Base-by-base conservation (phyloP, 2,329 filamentous ascomycete genomes). In the Trichoderma sp. region DNA sequence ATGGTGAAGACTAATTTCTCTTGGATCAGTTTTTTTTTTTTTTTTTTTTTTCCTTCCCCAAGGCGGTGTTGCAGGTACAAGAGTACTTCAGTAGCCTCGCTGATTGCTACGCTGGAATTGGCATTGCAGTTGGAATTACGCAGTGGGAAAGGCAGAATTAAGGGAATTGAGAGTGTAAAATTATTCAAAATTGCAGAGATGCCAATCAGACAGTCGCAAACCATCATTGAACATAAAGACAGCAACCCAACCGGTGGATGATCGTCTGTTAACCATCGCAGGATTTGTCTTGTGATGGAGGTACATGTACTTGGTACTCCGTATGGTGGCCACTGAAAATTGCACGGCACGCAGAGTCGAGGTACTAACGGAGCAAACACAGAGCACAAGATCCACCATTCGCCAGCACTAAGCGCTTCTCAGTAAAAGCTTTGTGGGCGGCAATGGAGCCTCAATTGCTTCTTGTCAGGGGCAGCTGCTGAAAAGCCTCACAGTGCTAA, bases 41-140 rank as follows among this genome's bases (percentile, higher is more conserved):
- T 21, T 61, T 53, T 61, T 67, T 61, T 61, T 67, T 61, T 61
- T 69, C 28, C 28, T 62, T 14, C 47, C 34, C 39, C 56, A 62
- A 62, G 14, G 57, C 57, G 57, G 43, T 70, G 57, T 39, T 70
- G 67, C 67, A 62, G 67, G 67, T 70, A 70, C 67, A 51, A 61
- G 67, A 70, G 67, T 70, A 70, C 67, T 70, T 70, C 56, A 15
- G 58, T 34, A 61, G 57, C 67, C 57, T 70, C 18, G 67, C 30
- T 62, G 36, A 28, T 21, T 53, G 57, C 57, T 34, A 57, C 64
- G 32, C 28, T 67, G 64, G 47, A 12, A 47, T 1, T 32, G 56
- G 14, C 51, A 36, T 69, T 39, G 56, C 65, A 69, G 28, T 34
- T 9, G 18, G n/a, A 2, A 34, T 8, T 26, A 32, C 28, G 12